These are phyloP conservation scores for Crithidia fasciculata DNA, from an alignment of 208 protist species.

Conservation along the genomic window DNA sequence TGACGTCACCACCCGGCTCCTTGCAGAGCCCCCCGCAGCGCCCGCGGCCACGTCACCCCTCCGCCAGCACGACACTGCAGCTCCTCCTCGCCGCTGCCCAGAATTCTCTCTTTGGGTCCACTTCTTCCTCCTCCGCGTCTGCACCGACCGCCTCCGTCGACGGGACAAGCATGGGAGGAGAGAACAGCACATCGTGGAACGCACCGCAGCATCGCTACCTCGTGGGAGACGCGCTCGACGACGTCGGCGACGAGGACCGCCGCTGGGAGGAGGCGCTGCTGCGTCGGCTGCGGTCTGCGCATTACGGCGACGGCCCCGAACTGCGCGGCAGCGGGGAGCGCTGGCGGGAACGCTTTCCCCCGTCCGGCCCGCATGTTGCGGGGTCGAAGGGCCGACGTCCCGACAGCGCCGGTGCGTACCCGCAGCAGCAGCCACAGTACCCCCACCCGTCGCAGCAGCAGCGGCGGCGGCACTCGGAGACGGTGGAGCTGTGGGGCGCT, in stretches of 20 bases:
- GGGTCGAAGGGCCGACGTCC: neutral
- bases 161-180: neutral
- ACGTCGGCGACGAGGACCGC: neutral
- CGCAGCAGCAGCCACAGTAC: neutral
- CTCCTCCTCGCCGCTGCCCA: constrained; percentile 14
- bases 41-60: neutral
- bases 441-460: too few species aligned
- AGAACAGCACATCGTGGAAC: neutral
- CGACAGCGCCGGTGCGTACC: neutral
- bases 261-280: constrained; percentile 19
- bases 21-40: neutral
- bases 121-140: neutral
- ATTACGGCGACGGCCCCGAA: neutral
- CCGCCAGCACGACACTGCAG: constrained; percentile 2
- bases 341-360: constrained; percentile 9
- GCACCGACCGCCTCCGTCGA: neutral
- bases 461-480: neutral
- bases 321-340: neutral
- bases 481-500: neutral
- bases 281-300: constrained; percentile 1
- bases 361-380: neutral
- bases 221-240: neutral
- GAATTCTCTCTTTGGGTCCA: neutral
- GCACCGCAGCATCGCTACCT: neutral
- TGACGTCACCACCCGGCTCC: neutral